Evolutionary conservation across 2,329 filamentous ascomycete genomes (phyloP).

Genomic region (Neocatenulostroma microsporum): DNA sequence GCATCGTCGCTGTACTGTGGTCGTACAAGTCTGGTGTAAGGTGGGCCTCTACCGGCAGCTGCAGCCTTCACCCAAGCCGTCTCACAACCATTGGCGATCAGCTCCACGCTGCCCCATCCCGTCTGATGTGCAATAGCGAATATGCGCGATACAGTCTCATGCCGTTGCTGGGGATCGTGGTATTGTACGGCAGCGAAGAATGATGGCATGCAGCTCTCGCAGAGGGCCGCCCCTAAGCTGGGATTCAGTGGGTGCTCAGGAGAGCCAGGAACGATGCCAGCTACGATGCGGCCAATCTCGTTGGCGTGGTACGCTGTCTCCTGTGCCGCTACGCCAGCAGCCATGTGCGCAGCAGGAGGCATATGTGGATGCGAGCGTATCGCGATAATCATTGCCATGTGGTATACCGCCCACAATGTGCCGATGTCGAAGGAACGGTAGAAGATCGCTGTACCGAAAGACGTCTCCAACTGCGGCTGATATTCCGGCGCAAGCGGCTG

Average conservation of each 20-base stretch:
- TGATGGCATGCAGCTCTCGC: constrained; percentile 71
- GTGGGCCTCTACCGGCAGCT: constrained; percentile 65
- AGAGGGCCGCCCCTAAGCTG: constrained; percentile 68
- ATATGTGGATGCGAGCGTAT: constrained; percentile 77
- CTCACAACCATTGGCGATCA: constrained; percentile 79
- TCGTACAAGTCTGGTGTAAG: constrained; percentile 49
- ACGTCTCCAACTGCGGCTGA: constrained; percentile 53
- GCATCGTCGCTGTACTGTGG: constrained; percentile 24
- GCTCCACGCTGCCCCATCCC: constrained; percentile 75
- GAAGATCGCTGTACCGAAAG: constrained; percentile 73
- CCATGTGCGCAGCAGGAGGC: constrained; percentile 84
- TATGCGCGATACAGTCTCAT: constrained; percentile 68
- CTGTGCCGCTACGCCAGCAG: constrained; percentile 67
- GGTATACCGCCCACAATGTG: constrained; percentile 78
- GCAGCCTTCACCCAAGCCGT: constrained; percentile 71
- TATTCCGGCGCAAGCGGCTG: constrained; percentile 65
- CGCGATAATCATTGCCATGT: constrained; percentile 77
- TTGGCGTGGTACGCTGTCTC: constrained; percentile 65
- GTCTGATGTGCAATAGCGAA: constrained; percentile 70
- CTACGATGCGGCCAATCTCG: constrained; percentile 70
- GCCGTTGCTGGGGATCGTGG: constrained; percentile 61
- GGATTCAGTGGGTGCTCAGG: constrained; percentile 59
- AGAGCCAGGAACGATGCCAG: constrained; percentile 52
- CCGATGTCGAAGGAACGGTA: constrained; percentile 85
- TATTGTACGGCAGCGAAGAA: constrained; percentile 85